Evolutionary conservation across 495 filamentous ascomycete species (phyloP).

Genomic region (Penicillium dipodomyicola): DNA sequence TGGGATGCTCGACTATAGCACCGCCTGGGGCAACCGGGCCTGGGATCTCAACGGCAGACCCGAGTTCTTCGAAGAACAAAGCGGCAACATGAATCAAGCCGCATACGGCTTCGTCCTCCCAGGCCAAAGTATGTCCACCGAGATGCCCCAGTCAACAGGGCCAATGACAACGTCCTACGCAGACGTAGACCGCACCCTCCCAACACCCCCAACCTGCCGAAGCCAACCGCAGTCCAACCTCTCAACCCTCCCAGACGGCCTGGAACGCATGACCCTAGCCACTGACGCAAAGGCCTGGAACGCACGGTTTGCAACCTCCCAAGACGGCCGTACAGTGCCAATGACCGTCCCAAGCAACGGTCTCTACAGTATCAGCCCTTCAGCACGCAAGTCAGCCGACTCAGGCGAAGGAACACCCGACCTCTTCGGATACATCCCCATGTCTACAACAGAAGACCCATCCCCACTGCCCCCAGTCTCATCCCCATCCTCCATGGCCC

Average conservation of each 20-base stretch:
- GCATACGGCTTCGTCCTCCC: constrained; percentile 33
- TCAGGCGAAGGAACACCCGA: constrained; percentile 24
- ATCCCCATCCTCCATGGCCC: constrained; percentile 12
- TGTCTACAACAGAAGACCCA: constrained; percentile 21
- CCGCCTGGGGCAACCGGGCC: constrained; percentile 27
- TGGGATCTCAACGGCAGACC: constrained; percentile 31
- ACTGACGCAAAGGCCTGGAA: constrained; percentile 24
- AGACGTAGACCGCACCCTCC: constrained; percentile 40
- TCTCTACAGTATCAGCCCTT: constrained; percentile 20
- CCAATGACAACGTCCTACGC: constrained; percentile 22
- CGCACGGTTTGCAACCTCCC: constrained; percentile 4
- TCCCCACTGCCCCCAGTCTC: constrained; percentile 8
- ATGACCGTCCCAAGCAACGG: constrained; percentile 15
- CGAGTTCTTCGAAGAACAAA: constrained; percentile 31
- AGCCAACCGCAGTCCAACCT: constrained; percentile 17
- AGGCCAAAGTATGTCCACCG: constrained; percentile 25
- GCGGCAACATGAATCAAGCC: constrained; percentile 26
- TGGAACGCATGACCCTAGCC: constrained; percentile 17
- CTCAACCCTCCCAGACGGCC: constrained; percentile 16
- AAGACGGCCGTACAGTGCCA: constrained; percentile 3
- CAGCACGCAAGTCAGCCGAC: constrained; percentile 22
- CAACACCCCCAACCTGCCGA: constrained; percentile 32
- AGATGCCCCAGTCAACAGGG: constrained; percentile 21
- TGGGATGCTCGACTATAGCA: constrained; percentile 29
- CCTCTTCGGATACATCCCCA: constrained; percentile 32